These are phyloP conservation scores for Entrophospora sp. DNA, from an alignment of 192 early-diverging fungal species.

Conservation along the genomic window DNA sequence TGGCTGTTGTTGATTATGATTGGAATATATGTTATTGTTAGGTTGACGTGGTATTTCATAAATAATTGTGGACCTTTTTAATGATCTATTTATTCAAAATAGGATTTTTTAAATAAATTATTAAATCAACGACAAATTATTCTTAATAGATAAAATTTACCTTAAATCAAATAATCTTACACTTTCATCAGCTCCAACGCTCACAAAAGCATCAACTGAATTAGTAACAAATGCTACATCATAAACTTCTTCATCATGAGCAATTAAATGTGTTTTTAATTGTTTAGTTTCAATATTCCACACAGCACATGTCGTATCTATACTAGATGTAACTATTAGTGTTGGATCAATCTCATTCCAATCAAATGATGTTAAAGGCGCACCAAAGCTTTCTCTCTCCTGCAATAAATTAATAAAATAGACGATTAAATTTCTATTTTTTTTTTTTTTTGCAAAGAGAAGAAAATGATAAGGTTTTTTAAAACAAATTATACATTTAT, in stretches of 20 bases:
- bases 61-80: slow-evolving; percentile 96
- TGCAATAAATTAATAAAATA: too few species aligned
- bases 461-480: background rate
- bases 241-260: slow-evolving; percentile 96
- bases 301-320: slow-evolving; percentile 99
- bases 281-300: slow-evolving; percentile 95
- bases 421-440: too few species aligned
- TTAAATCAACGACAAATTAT: too few species aligned
- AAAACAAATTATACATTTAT: slow-evolving; percentile 34
- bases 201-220: slow-evolving; percentile 83
- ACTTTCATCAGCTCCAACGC: slow-evolving; percentile 96
- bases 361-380: slow-evolving; percentile 94
- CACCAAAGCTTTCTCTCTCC: slow-evolving; percentile 65
- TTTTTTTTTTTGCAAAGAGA: too few species aligned
- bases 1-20: slow-evolving; percentile 42
- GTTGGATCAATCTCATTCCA: slow-evolving; percentile 88
- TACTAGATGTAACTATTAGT: slow-evolving; percentile 82
- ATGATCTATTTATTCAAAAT: slow-evolving; percentile 46
- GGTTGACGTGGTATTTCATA: slow-evolving; percentile 72
- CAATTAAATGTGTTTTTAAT: slow-evolving; percentile 98
- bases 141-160: too few species aligned
- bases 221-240: slow-evolving; percentile 92
- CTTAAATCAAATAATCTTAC: slow-evolving; percentile 95
- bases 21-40: slow-evolving; percentile 14
- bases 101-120: background rate